phyloP scores from a whole-genome alignment of 495 filamentous ascomycete species.

The Penicilliopsis zonata region DNA sequence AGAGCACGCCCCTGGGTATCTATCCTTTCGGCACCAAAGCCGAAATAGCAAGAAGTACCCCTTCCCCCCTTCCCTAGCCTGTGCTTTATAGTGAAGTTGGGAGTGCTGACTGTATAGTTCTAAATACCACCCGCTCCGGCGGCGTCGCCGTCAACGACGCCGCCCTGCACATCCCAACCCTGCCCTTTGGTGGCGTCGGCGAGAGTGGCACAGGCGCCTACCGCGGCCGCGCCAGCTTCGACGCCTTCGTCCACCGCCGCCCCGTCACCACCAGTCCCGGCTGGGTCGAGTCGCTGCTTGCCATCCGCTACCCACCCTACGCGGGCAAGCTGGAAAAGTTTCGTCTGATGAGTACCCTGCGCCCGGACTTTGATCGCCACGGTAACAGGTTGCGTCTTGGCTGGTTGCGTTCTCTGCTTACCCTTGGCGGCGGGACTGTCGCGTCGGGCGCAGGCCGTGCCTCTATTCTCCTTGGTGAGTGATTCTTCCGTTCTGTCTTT shows the following conservation, averaged over 20 bases:
- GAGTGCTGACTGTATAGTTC: conserved; percentile 25
- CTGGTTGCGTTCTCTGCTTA: conserved; percentile 32
- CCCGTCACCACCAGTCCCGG: conserved; percentile 60
- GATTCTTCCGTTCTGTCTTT: conserved; percentile 5
- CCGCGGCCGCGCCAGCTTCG: conserved; percentile 72
- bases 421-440: conserved; percentile 31
- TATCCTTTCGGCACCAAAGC: conserved; percentile 73
- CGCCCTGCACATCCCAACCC: conserved; percentile 68
- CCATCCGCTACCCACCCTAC: conserved; percentile 75
- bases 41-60: conserved; percentile 55
- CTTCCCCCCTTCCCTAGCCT: neutral
- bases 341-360: conserved; percentile 39
- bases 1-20: conserved; percentile 68
- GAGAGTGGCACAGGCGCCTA: conserved; percentile 75
- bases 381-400: conserved; percentile 44
- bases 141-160: conserved; percentile 74
- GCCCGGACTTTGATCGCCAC: conserved; percentile 76
- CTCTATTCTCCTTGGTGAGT: conserved; percentile 33
- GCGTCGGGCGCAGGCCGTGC: conserved; percentile 28
- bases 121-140: conserved; percentile 57
- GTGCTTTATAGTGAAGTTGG: neutral
- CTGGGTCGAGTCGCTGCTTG: conserved; percentile 70
- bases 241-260: conserved; percentile 71
- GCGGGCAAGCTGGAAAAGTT: conserved; percentile 47
- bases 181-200: conserved; percentile 87